A percentile compares a stretch with the other conserved stretches of the same genome.
phyloP scores from a whole-genome alignment of 192 early-diverging fungal genomes.

The Backusella psychrophila region DNA sequence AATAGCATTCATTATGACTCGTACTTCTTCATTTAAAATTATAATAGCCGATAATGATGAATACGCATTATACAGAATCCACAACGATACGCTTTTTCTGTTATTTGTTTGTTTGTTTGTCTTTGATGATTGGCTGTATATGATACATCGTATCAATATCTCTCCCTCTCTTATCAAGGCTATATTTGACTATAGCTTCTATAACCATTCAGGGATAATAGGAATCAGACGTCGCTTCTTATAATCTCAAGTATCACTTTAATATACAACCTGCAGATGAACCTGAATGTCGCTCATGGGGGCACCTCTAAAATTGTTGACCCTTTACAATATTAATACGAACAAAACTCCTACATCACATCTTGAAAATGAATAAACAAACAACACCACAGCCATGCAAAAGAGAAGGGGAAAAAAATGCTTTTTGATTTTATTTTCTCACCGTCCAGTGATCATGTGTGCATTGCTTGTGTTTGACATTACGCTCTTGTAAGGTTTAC shows the following conservation, averaged over 20 bases:
- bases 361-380: background rate
- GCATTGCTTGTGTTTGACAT: background rate
- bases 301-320: background rate
- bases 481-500: background rate
- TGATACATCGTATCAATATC: background rate
- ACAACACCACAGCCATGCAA: background rate
- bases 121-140: background rate
- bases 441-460: background rate
- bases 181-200: background rate
- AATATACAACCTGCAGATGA: background rate
- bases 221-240: background rate
- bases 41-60: background rate
- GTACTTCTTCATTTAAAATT: background rate
- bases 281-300: background rate
- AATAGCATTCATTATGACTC: background rate
- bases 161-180: background rate
- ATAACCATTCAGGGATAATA: background rate
- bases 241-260: background rate
- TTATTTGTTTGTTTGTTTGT: background rate
- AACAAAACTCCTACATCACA: background rate
- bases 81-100: background rate
- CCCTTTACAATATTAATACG: background rate
- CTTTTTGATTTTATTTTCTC: background rate
- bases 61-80: background rate
- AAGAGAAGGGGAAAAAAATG: too few species aligned